phyloP scores from a whole-genome alignment of 202 grass and related monocot species.

The Dendrocalamus latiflorus region DNA sequence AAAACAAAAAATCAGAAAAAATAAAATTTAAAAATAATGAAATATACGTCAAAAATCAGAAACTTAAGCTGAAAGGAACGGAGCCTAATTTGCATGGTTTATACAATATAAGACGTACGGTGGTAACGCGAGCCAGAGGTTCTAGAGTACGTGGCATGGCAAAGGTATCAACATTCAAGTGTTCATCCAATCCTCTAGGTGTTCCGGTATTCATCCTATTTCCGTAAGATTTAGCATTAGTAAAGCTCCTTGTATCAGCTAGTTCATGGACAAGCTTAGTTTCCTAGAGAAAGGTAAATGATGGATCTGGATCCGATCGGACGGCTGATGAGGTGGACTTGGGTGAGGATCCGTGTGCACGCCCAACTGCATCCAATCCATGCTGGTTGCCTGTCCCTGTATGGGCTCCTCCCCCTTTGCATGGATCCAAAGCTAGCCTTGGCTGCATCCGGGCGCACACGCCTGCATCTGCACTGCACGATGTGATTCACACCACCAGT shows the following conservation, averaged over 20 bases:
- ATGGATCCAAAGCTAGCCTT: conserved; percentile 7
- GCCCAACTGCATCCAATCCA: background rate
- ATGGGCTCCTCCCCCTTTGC: background rate
- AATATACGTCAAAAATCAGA: fast-evolving
- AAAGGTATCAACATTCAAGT: background rate
- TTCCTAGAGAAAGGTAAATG: background rate
- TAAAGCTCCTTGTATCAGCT: too few species aligned
- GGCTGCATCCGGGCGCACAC: background rate
- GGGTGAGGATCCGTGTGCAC: background rate
- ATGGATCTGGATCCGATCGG: background rate
- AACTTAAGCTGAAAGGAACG: too few species aligned
- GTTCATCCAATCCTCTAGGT: background rate
- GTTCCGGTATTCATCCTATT: background rate
- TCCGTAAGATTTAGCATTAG: background rate
- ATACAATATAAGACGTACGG: background rate
- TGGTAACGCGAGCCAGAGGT: background rate
- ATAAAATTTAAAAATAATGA: too few species aligned
- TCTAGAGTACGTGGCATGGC: background rate
- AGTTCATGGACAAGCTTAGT: too few species aligned
- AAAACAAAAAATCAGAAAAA: too few species aligned
- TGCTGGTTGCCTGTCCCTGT: background rate
- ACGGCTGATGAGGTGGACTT: background rate
- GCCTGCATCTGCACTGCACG: background rate
- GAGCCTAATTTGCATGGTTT: background rate
- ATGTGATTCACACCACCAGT: background rate